A percentile compares a stretch with the other conserved stretches of the same genome.
Conservation (phyloP, 768 basidiomycete species). For the Suillus hirtellus region DNA sequence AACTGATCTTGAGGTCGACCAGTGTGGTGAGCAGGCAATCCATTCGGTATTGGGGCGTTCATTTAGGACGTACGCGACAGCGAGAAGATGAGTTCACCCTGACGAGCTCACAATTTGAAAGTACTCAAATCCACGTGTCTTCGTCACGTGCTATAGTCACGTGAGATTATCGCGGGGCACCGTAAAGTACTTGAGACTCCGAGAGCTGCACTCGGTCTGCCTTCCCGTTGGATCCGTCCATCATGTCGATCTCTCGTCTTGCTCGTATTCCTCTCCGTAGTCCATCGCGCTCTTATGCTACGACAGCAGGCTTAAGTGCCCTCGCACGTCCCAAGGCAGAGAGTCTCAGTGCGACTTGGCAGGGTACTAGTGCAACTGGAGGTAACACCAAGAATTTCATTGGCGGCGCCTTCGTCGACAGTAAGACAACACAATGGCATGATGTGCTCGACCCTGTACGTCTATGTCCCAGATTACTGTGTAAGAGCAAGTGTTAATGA, state of each 20-base stretch:
- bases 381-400: conserved; percentile 90
- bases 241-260: conserved; percentile 27
- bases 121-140: conserved; percentile 13
- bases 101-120: conserved; percentile 4
- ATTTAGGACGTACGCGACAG: not conserved
- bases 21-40: conserved; percentile 15
- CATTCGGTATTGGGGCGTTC: conserved; percentile 13
- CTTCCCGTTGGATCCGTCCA: conserved; percentile 6
- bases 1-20: conserved; percentile 27
- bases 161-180: conserved; percentile 7
- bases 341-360: conserved; percentile 73
- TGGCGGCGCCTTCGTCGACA: conserved; percentile 86
- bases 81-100: conserved; percentile 4
- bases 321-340: conserved; percentile 64
- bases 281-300: conserved; percentile 42
- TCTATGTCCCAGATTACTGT: conserved; percentile 13
- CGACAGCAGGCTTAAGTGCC: conserved; percentile 51
- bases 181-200: not conserved
- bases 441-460: conserved; percentile 89
- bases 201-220: not conserved
- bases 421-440: conserved; percentile 75
- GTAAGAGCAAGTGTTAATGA: not conserved
- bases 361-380: conserved; percentile 85
- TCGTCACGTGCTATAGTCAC: not conserved
- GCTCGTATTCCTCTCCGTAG: conserved; percentile 16